Conservation (phyloP, 2,329 filamentous ascomycete genomes). For the Phialophora tarda region DNA sequence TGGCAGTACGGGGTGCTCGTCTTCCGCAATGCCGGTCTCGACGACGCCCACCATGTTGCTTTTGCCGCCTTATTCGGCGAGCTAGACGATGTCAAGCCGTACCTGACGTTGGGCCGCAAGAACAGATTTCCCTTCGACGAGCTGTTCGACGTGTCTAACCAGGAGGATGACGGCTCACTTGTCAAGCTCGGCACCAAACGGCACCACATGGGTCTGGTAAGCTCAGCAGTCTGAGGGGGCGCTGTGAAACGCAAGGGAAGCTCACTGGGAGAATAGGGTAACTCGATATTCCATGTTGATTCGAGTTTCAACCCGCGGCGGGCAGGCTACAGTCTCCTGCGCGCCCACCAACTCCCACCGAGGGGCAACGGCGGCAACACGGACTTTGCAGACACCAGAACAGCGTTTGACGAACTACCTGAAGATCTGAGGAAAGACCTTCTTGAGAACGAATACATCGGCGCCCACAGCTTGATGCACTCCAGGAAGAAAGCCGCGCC, state of each 20-base stretch:
- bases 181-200: slow-evolving; percentile 51
- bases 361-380: slow-evolving; percentile 57
- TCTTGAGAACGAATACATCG: slow-evolving; percentile 52
- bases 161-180: slow-evolving; percentile 55
- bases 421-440: slow-evolving; percentile 46
- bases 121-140: slow-evolving; percentile 57
- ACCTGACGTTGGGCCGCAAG: slow-evolving; percentile 54
- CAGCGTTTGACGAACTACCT: slow-evolving; percentile 57
- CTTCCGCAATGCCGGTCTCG: slow-evolving; percentile 58
- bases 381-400: slow-evolving; percentile 60
- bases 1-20: slow-evolving; percentile 59
- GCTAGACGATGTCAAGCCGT: slow-evolving; percentile 61
- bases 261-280: slow-evolving; percentile 45
- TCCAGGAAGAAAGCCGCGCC: slow-evolving; percentile 57
- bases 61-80: slow-evolving; percentile 60
- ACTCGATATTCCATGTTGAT: slow-evolving; percentile 62
- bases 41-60: slow-evolving; percentile 58
- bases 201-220: slow-evolving; percentile 50
- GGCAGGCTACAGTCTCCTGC: slow-evolving; percentile 59
- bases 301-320: slow-evolving; percentile 62
- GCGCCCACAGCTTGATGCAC: slow-evolving; percentile 59
- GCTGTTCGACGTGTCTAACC: slow-evolving; percentile 64
- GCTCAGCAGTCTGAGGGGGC: slow-evolving; percentile 23
- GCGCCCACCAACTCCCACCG: slow-evolving; percentile 58
- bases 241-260: neutral